Evolutionary conservation across 2,329 filamentous ascomycete genomes (phyloP).

Genomic region (Cordyceps cateniannulata): DNA sequence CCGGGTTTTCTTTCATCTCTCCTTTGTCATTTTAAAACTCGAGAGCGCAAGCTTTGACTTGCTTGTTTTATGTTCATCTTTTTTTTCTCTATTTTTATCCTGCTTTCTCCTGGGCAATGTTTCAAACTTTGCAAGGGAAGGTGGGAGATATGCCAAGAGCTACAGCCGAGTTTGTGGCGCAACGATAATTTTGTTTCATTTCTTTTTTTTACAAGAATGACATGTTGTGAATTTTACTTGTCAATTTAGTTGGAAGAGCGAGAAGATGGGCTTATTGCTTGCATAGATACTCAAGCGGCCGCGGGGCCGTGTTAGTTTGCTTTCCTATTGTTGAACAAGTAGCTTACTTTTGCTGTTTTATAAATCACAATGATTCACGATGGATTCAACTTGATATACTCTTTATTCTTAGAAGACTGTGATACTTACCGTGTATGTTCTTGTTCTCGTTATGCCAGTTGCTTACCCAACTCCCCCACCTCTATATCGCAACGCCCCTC

Average conservation of each 20-base stretch:
- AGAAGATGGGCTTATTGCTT: neutral
- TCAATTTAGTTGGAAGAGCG: neutral
- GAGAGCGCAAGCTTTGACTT: neutral
- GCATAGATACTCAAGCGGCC: neutral
- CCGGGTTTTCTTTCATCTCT: too few species aligned
- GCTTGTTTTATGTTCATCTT: neutral
- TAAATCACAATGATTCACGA: neutral
- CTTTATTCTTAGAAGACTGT: too few species aligned
- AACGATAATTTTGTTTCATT: neutral
- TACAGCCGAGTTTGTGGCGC: neutral
- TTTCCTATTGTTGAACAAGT: neutral
- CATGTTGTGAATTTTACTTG: neutral
- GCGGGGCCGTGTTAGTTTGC: neutral
- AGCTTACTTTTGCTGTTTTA: neutral
- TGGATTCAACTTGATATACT: too few species aligned
- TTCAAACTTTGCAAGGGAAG: neutral
- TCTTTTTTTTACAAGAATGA: neutral
- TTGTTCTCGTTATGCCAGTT: too few species aligned
- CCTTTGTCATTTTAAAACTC: neutral
- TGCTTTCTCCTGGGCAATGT: neutral
- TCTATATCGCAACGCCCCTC: constrained; percentile 2
- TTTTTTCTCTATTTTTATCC: neutral
- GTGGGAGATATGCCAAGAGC: neutral
- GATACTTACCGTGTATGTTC: too few species aligned
- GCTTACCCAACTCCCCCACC: neutral